phyloP scores from a whole-genome alignment of 129 eudicot genomes.

The Chrysanthemum makinoi region DNA sequence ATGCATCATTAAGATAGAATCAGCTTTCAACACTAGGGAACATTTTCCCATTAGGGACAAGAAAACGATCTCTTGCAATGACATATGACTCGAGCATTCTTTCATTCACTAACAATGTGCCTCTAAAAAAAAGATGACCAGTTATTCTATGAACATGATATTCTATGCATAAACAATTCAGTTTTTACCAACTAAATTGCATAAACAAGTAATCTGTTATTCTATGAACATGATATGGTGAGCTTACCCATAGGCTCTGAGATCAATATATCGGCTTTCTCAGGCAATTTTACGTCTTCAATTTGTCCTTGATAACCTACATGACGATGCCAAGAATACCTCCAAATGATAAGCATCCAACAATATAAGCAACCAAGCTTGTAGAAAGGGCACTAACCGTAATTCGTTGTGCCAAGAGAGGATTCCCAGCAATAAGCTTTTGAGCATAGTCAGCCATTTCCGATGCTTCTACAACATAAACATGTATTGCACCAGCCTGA shows the following conservation, averaged over 20 bases:
- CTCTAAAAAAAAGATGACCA: slow-evolving; percentile 34
- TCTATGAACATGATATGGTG: background rate
- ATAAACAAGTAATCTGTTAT: slow-evolving; percentile 1
- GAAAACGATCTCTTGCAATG: slow-evolving; percentile 97
- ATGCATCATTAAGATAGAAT: background rate
- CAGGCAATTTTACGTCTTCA: slow-evolving; percentile 94
- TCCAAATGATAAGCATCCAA: slow-evolving; percentile 16
- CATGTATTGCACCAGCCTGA: slow-evolving; percentile 98
- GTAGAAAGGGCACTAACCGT: slow-evolving; percentile 51
- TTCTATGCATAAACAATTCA: no score
- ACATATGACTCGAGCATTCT: slow-evolving; percentile 97
- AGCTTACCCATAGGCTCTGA: slow-evolving; percentile 98
- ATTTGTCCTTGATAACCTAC: slow-evolving; percentile 91
- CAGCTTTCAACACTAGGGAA: slow-evolving; percentile 92
- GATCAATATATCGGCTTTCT: slow-evolving; percentile 92
- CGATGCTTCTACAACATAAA: slow-evolving; percentile 98
- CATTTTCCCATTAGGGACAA: slow-evolving; percentile 93
- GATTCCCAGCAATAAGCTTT: slow-evolving; percentile 89
- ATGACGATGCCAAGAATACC: slow-evolving; percentile 16
- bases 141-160: no score
- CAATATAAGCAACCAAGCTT: background rate
- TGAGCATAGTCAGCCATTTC: slow-evolving; percentile 98
- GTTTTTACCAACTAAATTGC: background rate
- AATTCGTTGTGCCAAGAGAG: slow-evolving; percentile 68
- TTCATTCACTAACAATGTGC: slow-evolving; percentile 86